These are phyloP conservation scores for Botryotinia globosa DNA, from an alignment of 2,329 filamentous ascomycete species.

Conservation along the genomic window DNA sequence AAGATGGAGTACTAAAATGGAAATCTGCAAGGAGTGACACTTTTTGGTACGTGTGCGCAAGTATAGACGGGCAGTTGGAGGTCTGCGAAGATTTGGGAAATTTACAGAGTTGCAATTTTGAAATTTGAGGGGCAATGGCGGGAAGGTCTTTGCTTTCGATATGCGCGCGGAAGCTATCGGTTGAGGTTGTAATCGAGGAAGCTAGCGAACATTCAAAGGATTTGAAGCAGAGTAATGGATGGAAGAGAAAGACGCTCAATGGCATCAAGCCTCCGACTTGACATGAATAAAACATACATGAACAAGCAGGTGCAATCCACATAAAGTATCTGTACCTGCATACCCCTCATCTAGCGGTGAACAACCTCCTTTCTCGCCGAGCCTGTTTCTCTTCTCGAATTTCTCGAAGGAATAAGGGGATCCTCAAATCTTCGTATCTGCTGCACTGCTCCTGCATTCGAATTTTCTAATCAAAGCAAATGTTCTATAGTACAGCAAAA, in stretches of 20 bases:
- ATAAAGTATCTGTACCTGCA: neutral
- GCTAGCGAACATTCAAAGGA: neutral
- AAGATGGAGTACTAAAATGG: neutral
- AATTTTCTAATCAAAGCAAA: neutral
- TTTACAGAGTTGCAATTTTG: neutral
- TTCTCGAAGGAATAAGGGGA: neutral
- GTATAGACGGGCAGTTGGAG: too few relatives aligned
- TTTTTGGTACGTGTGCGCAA: neutral
- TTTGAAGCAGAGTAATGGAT: neutral
- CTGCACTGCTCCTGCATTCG: neutral
- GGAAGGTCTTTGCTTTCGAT: neutral
- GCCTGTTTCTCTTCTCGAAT: neutral
- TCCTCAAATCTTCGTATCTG: constrained; percentile 4
- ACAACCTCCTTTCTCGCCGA: neutral
- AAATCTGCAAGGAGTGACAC: neutral
- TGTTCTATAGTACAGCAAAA: neutral
- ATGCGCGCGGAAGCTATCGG: neutral
- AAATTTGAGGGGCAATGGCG: neutral
- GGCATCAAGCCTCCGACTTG: neutral
- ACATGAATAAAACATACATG: neutral
- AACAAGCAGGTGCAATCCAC: neutral
- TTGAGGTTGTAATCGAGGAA: neutral
- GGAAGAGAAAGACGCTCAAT: neutral
- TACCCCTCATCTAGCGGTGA: constrained; percentile 1
- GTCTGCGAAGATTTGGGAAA: neutral